Evolutionary conservation across 1,284 basidiomycete genomes (phyloP).

Genomic region (Sanghuangporus sanghuang): DNA sequence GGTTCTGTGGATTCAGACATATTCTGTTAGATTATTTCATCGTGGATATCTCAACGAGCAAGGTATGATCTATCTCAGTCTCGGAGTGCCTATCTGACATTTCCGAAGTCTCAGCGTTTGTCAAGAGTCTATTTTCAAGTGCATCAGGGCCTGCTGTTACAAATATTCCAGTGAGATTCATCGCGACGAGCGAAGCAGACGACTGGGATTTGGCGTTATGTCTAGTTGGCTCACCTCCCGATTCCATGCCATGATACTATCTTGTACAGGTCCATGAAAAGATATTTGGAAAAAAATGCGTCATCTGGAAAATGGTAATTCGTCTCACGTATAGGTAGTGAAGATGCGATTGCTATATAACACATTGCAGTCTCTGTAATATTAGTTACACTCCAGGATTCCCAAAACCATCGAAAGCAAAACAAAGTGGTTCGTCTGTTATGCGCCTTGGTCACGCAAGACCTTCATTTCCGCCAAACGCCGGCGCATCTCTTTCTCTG

Average conservation of each 20-base stretch:
- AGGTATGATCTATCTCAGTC: constrained; percentile 3
- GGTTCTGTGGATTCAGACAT: constrained; percentile 2
- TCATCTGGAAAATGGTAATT: background rate
- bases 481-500: constrained; percentile 82
- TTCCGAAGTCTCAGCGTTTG: background rate
- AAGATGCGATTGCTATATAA: background rate
- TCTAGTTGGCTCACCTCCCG: constrained; percentile 14
- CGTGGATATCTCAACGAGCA: constrained; percentile 3
- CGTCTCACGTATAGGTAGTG: background rate
- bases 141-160: constrained; percentile 13
- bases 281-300: background rate
- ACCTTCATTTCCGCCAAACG: constrained; percentile 75
- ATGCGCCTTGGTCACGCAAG: constrained; percentile 36
- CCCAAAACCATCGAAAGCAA: background rate
- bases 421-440: constrained; percentile 37
- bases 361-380: background rate
- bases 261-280: background rate
- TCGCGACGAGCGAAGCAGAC: constrained; percentile 16
- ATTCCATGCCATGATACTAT: background rate
- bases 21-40: constrained; percentile 16
- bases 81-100: background rate
- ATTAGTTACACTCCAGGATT: background rate
- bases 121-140: background rate
- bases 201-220: constrained; percentile 21
- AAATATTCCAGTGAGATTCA: constrained; percentile 17